A percentile compares a stretch with the other conserved stretches of the same genome.
phyloP scores from a whole-genome alignment of 768 basidiomycete species.

The Phlegmacium glaucopus region DNA sequence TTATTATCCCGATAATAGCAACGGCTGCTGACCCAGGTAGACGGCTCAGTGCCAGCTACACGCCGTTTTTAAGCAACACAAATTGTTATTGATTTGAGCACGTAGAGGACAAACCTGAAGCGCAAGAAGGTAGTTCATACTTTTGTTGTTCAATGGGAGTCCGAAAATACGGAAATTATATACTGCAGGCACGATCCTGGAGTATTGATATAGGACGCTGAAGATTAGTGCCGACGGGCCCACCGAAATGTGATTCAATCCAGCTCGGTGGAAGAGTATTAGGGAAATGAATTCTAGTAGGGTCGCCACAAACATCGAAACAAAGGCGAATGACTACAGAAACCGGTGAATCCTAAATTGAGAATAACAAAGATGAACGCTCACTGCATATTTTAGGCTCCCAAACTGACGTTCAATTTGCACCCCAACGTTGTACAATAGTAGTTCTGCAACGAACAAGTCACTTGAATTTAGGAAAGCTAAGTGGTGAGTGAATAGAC shows the following conservation, averaged over 20 bases:
- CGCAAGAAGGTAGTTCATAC: slow-evolving; percentile 67
- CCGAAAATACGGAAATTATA: slow-evolving; percentile 80
- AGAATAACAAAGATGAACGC: slow-evolving; percentile 16
- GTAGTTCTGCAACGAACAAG: slow-evolving; percentile 69
- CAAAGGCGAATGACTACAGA: slow-evolving; percentile 69
- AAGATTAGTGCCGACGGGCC: slow-evolving; percentile 78
- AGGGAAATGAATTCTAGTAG: slow-evolving; percentile 64
- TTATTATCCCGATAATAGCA: slow-evolving; percentile 60
- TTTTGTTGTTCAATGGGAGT: slow-evolving; percentile 72
- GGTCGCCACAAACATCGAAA: slow-evolving; percentile 64
- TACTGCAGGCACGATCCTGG: slow-evolving; percentile 67
- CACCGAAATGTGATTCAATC: slow-evolving; percentile 70
- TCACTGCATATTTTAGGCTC: slow-evolving; percentile 81
- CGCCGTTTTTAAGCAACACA: not conserved
- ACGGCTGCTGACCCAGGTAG: slow-evolving; percentile 63
- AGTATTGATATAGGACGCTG: slow-evolving; percentile 81
- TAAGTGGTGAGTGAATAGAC: slow-evolving; percentile 68
- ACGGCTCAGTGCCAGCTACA: slow-evolving; percentile 65
- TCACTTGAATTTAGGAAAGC: slow-evolving; percentile 86
- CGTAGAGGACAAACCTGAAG: slow-evolving; percentile 49
- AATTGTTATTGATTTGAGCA: not conserved
- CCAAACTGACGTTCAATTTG: slow-evolving; percentile 86
- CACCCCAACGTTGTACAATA: slow-evolving; percentile 69
- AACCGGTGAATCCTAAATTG: slow-evolving; percentile 5
- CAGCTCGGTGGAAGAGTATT: slow-evolving; percentile 59